Conservation (phyloP, 371 early-diverging fungal species). For the Mortierella sp. region DNA sequence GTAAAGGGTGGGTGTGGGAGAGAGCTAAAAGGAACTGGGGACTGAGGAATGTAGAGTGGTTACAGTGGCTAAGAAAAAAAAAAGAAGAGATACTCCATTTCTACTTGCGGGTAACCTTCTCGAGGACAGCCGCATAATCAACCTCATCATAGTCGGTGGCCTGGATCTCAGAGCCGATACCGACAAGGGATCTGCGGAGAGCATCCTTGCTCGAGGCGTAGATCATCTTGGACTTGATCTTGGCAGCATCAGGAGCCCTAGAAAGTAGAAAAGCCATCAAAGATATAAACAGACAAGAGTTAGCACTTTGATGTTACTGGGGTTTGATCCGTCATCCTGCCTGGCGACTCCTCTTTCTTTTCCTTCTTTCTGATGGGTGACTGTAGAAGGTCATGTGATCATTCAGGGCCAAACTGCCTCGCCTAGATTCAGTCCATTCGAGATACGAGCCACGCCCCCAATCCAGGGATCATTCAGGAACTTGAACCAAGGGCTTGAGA, state of each 20-base stretch:
- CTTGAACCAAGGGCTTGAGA: too few relatives aligned
- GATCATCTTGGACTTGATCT: slow-evolving; percentile 89
- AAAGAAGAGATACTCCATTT: neutral
- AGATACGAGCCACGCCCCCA: too few relatives aligned
- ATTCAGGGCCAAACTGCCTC: too few relatives aligned
- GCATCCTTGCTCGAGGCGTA: slow-evolving; percentile 92
- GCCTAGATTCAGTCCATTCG: too few relatives aligned
- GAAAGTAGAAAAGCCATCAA: neutral
- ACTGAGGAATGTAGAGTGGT: neutral
- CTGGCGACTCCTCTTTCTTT: too few relatives aligned
- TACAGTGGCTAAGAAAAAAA: neutral
- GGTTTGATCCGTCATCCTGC: too few relatives aligned
- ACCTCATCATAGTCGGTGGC: slow-evolving; percentile 84
- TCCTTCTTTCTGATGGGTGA: too few relatives aligned
- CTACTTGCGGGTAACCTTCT: slow-evolving; percentile 69
- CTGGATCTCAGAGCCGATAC: slow-evolving; percentile 86
- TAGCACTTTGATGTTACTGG: too few relatives aligned
- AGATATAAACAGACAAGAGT: neutral
- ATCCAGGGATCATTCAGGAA: too few relatives aligned
- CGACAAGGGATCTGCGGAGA: slow-evolving; percentile 79
- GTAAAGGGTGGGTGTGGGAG: neutral
- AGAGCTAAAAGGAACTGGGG: neutral
- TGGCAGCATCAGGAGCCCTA: slow-evolving; percentile 88
- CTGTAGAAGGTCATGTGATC: too few relatives aligned
- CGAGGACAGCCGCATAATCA: slow-evolving; percentile 76